phyloP scores from a whole-genome alignment of 148 eudicot species.

The Cornus controversa region DNA sequence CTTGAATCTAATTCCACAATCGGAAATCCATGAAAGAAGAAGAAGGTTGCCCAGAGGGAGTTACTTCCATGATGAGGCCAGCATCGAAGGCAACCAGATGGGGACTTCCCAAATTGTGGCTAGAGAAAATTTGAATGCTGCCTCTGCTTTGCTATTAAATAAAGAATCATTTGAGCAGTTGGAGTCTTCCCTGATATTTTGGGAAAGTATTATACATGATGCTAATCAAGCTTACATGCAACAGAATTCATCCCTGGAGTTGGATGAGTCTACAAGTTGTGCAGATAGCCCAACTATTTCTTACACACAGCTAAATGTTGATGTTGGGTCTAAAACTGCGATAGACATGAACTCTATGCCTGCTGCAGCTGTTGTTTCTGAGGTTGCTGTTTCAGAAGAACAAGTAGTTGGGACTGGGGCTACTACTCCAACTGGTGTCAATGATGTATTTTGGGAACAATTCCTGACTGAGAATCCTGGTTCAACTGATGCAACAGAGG shows the following conservation, averaged over 20 bases:
- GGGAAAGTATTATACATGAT: constrained; percentile 58
- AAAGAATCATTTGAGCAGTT: constrained; percentile 48
- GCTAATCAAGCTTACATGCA: constrained; percentile 21
- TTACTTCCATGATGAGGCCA: constrained; percentile 33
- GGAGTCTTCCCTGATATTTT: constrained; percentile 56
- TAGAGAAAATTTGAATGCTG: constrained; percentile 39
- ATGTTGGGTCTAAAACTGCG: constrained; percentile 35
- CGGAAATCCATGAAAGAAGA: constrained; percentile 65
- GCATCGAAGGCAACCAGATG: constrained; percentile 31
- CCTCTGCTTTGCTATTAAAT: constrained; percentile 38
- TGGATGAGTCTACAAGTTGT: constrained; percentile 52
- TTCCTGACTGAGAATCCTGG: constrained; percentile 90
- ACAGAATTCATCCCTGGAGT: constrained; percentile 38
- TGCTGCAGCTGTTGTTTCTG: constrained; percentile 24
- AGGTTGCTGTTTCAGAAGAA: constrained; percentile 31
- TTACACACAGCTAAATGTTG: constrained; percentile 61
- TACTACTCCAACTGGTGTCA: constrained; percentile 50
- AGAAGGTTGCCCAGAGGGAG: constrained; percentile 56
- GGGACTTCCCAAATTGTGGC: constrained; percentile 18
- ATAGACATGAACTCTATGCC: constrained; percentile 73
- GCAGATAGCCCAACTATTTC: constrained; percentile 58
- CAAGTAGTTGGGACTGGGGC: constrained; percentile 33
- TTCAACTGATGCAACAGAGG: constrained; percentile 51
- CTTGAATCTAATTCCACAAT: constrained; percentile 34
- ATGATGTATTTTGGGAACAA: constrained; percentile 84